Base-by-base conservation (phyloP, 2,329 filamentous ascomycete genomes). In the Colletotrichum trifolii region DNA sequence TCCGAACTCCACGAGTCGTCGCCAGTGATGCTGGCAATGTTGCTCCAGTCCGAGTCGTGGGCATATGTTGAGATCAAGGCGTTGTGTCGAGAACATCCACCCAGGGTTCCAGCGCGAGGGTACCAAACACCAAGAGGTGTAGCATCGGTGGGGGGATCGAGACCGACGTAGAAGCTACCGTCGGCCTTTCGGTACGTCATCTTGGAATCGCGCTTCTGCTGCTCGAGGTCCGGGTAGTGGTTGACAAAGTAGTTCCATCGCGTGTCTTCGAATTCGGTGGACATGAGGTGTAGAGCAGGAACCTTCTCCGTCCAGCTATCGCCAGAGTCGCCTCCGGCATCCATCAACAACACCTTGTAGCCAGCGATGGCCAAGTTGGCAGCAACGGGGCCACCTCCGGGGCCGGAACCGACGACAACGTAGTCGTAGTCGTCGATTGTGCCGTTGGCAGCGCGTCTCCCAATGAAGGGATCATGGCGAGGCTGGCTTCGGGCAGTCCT, bases 61-160 rank as follows among this genome's bases (percentile, higher is more conserved):
- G 88, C 87, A 61, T 86, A 83, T 25, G 89, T 78, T 15, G 83
- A 80, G 54, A 90, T 83, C 46, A 88, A 74, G 6, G 86, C 87
- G 43, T 89, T 88, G 74, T 91, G 88, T 3, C 83, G 81, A 1
- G 85, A 83, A 73, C 83, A 84, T 0, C 82, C 82, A 9, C 82
- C 81, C 0, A 85, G 72, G 0, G 81, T 79, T 9, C 78, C 79
- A 0, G 81, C 77, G 3, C 82, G 77, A 1, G 82, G 82, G 63
- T 84, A 84, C 48, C 54, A 60, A 6, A 72, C 68, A 12, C 73
- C 71, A 12, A 74, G 71, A 7, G 66, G 68, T 15, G 57, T 54
- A 1, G 71, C 67, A 8, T 66, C 70, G 8, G 67, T 42, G 0
- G 73, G 72, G 12, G 68, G 71, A 8, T 62, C 64, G 11, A 58